Evolutionary conservation across 2,329 filamentous ascomycete genomes (phyloP).

Genomic region (Amesomyces nigricolor): DNA sequence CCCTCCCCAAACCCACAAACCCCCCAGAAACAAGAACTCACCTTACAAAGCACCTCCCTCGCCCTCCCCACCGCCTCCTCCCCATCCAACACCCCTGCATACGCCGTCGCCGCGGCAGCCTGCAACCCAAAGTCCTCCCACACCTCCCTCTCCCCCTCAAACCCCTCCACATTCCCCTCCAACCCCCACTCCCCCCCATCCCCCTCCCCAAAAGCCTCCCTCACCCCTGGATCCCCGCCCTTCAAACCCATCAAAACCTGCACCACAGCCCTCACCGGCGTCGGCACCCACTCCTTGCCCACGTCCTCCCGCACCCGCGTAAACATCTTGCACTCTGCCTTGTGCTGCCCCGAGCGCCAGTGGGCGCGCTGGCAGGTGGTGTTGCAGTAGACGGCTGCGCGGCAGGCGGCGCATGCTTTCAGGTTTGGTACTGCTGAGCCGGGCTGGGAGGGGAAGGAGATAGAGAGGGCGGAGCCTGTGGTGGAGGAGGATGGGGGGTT

Average conservation of each 20-base stretch:
- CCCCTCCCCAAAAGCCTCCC: conserved; percentile 29
- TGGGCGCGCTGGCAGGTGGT: conserved; percentile 47
- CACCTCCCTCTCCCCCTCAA: conserved; percentile 31
- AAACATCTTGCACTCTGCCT: conserved; percentile 48
- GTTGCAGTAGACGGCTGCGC: conserved; percentile 50
- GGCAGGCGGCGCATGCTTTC: conserved; percentile 46
- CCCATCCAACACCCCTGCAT: conserved; percentile 36
- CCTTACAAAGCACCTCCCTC: conserved; percentile 49
- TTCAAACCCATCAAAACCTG: conserved; percentile 40
- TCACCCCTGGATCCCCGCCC: conserved; percentile 28
- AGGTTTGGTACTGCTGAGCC: neutral
- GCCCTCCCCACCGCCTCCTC: conserved; percentile 37
- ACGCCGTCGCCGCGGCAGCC: conserved; percentile 45
- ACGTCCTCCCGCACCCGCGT: conserved; percentile 32
- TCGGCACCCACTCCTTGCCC: conserved; percentile 41
- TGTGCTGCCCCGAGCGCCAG: conserved; percentile 46
- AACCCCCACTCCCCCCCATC: conserved; percentile 32
- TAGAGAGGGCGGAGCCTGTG: conserved; percentile 12
- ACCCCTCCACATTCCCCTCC: conserved; percentile 42
- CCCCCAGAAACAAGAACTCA: too few species aligned
- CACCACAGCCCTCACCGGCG: conserved; percentile 49
- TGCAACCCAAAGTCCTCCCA: conserved; percentile 47
- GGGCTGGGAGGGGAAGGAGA: too few species aligned
- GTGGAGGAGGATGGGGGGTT: conserved; percentile 21
- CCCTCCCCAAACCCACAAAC: too few species aligned